Conservation (phyloP, 179 eudicot genomes). For the Nepenthes alata region DNA sequence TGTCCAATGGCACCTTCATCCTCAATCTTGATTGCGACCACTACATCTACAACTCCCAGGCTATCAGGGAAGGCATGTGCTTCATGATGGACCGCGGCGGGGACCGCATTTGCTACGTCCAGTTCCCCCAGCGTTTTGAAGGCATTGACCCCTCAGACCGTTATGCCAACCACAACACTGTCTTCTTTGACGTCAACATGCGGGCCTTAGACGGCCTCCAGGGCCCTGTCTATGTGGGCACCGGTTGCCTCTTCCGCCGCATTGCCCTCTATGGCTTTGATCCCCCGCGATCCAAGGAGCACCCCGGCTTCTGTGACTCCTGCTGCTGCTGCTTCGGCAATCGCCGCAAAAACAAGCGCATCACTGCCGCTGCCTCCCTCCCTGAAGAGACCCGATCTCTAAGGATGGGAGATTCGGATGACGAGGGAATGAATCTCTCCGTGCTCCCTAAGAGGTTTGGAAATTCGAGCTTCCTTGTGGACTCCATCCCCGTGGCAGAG, state of each 20-base stretch:
- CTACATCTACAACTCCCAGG: slow-evolving; percentile 34
- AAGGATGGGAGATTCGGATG: slow-evolving; percentile 32
- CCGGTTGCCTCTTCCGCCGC: slow-evolving; percentile 38
- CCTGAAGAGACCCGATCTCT: slow-evolving; percentile 21
- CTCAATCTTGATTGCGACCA: slow-evolving; percentile 39
- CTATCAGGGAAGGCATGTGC: slow-evolving; percentile 38
- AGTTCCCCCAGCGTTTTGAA: slow-evolving; percentile 39
- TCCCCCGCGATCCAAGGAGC: slow-evolving; percentile 30
- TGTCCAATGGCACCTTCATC: slow-evolving; percentile 43
- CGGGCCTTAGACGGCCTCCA: slow-evolving; percentile 39
- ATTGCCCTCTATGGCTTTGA: slow-evolving; percentile 36
- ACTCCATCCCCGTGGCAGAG: slow-evolving; percentile 42
- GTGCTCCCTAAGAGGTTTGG: slow-evolving; percentile 32
- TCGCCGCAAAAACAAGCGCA: slow-evolving; percentile 11
- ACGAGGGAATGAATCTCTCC: slow-evolving; percentile 28
- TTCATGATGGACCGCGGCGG: slow-evolving; percentile 46
- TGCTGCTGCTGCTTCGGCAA: slow-evolving; percentile 13
- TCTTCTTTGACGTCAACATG: slow-evolving; percentile 41
- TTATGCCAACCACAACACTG: slow-evolving; percentile 38
- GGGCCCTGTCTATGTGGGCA: slow-evolving; percentile 41
- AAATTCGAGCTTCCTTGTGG: slow-evolving; percentile 31
- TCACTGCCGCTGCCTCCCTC: not conserved
- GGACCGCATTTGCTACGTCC: slow-evolving; percentile 36
- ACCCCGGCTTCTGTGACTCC: slow-evolving; percentile 17
- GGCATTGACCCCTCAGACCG: slow-evolving; percentile 46